Evolutionary conservation across 75 land plant genomes (phyloP).

Genomic region (Pseudotsuga menziesii): DNA sequence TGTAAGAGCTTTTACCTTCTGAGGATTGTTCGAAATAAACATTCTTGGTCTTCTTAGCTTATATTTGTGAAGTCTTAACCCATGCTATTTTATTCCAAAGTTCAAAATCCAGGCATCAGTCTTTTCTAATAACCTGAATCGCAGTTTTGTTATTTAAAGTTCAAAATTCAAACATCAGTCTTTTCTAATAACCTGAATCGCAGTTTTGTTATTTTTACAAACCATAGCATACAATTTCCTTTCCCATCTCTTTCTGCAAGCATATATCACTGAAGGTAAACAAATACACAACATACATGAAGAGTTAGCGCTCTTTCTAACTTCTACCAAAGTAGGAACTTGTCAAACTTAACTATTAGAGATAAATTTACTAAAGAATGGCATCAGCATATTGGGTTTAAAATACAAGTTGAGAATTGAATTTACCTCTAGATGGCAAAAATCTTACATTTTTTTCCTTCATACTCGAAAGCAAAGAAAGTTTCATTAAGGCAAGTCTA

Average conservation of each 20-base stretch:
- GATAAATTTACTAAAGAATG: background rate
- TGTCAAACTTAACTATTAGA: no score
- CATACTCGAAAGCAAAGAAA: background rate
- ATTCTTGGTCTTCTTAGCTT: background rate
- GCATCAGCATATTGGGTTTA: background rate
- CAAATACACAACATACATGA: background rate
- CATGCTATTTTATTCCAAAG: no score
- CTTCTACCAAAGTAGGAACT: no score
- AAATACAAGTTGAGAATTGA: background rate
- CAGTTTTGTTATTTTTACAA: background rate
- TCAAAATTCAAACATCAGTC: background rate
- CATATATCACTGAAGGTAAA: background rate
- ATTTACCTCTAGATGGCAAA: background rate
- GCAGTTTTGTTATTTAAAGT: background rate
- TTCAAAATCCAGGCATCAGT: background rate
- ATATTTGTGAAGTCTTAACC: no score
- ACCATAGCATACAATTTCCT: background rate
- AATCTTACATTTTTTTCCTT: background rate
- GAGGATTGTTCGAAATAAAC: background rate
- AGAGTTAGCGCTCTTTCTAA: background rate
- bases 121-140: background rate
- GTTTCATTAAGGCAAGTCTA: background rate
- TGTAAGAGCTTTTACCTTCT: constrained; percentile 18
- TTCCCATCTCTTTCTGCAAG: background rate
- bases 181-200: background rate